Evolutionary conservation across 345 rosid species (phyloP).

Genomic region (Salix arbutifolia): DNA sequence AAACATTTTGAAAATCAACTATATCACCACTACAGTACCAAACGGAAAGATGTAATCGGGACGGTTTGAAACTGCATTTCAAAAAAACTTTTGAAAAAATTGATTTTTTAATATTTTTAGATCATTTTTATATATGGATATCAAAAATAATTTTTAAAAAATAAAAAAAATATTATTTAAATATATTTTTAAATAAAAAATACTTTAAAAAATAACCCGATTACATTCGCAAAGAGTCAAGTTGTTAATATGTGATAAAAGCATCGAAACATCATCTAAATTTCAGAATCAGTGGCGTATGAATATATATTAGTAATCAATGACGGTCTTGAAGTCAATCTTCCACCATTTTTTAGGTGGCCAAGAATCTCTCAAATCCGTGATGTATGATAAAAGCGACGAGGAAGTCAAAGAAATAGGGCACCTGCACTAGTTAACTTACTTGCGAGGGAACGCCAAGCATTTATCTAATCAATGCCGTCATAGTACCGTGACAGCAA

Average conservation of each 20-base stretch:
- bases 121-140: fast-evolving
- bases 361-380: background rate
- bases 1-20: too few species aligned
- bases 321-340: background rate
- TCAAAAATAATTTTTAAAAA: too few species aligned
- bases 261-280: too few species aligned
- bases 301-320: background rate
- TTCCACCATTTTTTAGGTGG: background rate
- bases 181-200: too few species aligned
- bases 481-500: background rate
- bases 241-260: too few species aligned
- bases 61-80: fast-evolving
- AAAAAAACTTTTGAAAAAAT: too few species aligned
- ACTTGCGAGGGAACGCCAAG: background rate
- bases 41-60: too few species aligned
- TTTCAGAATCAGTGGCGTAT: background rate
- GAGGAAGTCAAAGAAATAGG: background rate
- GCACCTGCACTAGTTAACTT: background rate
- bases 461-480: background rate
- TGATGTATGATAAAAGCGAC: background rate
- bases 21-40: too few species aligned
- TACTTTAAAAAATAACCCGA: too few species aligned
- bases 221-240: too few species aligned
- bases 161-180: too few species aligned
- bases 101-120: too few species aligned